Evolutionary conservation across 345 rosid genomes (phyloP).

Genomic region (Citrus glauca): DNA sequence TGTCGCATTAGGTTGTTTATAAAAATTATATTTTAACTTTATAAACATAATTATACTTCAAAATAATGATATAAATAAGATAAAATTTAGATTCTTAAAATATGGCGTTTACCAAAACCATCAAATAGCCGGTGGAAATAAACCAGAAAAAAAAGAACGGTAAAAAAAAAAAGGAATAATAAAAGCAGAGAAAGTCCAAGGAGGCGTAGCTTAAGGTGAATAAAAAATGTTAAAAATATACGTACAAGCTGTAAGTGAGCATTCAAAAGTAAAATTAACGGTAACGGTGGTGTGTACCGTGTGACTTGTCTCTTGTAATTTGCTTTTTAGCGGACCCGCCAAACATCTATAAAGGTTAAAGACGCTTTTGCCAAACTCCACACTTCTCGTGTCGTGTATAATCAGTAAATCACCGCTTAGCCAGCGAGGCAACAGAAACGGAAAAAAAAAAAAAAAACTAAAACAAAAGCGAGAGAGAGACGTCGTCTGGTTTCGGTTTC

Average conservation of each 20-base stretch:
- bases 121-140: neutral
- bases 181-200: no score
- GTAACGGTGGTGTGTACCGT: neutral
- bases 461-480: neutral
- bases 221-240: no score
- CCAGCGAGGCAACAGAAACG: neutral
- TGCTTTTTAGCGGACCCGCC: neutral
- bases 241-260: neutral
- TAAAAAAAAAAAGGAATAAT: no score
- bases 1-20: no score
- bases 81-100: no score
- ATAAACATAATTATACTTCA: no score
- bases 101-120: no score
- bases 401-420: neutral
- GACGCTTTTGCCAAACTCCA: neutral
- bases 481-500: neutral
- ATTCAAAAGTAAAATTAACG: no score
- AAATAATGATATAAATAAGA: no score
- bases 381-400: neutral
- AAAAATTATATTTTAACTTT: no score
- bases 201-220: neutral
- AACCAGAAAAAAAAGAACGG: neutral
- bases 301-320: neutral
- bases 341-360: neutral
- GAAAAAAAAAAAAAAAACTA: accelerated